Evolutionary conservation across 345 rosid genomes (phyloP), one percentile per base, ranked within the genome.

Genomic region (Boechera divaricarpa): DNA sequence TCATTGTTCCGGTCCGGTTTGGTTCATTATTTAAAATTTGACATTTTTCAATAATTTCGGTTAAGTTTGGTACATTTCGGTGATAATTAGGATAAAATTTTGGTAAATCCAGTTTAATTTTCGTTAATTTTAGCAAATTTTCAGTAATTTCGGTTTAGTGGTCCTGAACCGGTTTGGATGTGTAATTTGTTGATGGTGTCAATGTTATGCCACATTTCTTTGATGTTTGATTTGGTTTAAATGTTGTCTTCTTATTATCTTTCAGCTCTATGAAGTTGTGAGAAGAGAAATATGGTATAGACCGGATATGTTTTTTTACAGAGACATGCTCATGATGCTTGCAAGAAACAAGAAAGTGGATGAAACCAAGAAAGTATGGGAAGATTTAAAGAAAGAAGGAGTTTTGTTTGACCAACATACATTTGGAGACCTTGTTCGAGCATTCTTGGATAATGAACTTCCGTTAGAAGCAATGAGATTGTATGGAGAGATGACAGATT

Each of bases 301-400:
- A 71, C 97, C 97, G 8, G 99, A 92, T 84, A 92, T 89, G 98
- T 95, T 83, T 75, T 87, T 92, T 57, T 87, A 88, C 81, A 82
- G 98, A 77, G 98, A 95, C 83, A 95, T 91, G 97, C 88, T 95
- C 5, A 88, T 91, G 89, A 86, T 87, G 96, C 97, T 92, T 44
- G 98, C 98, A 12, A 88, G 93, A 81, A 89, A 91, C 88, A 89
- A 41, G 77, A 89, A 80, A 63, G 89, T 86, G 29, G 89, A 82
- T 3, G 91, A 89, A 77, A 85, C 83, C 10, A 85, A 79, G 74
- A 76, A 15, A 75, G 96, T 91, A 35, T 91, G 97, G 98, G 86
- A 83, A 78, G 98, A 95, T 86, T 76, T 91, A 74, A 95, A 81
- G 82, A 76, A 75, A 52, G 98, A 89, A 75, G 92, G 78, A 63